Conservation (phyloP, 1,284 basidiomycete species). For the Neolentinus lepideus region DNA sequence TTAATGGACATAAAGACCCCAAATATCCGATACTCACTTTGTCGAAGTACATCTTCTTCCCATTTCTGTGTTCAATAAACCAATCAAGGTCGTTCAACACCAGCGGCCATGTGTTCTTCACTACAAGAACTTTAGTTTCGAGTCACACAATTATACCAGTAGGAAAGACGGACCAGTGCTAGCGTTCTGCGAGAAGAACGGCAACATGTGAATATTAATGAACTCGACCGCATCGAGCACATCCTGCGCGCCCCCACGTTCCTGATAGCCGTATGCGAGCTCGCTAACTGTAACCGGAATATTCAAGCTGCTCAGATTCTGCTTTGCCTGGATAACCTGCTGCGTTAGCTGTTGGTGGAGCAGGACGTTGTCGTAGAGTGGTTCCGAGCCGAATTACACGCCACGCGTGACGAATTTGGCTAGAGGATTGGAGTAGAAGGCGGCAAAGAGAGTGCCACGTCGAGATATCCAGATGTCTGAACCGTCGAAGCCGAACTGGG, state of each 20-base stretch:
- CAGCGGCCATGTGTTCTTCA: constrained; percentile 54
- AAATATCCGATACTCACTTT: constrained; percentile 32
- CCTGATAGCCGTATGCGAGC: constrained; percentile 42
- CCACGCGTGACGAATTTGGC: constrained; percentile 63
- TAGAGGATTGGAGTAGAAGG: constrained; percentile 54
- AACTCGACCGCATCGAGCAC: constrained; percentile 60
- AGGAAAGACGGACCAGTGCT: constrained; percentile 39
- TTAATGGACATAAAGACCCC: constrained; percentile 4
- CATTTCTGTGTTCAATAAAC: constrained; percentile 50
- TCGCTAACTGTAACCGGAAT: constrained; percentile 64
- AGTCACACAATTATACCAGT: neutral
- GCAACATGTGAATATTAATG: constrained; percentile 67
- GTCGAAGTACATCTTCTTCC: constrained; percentile 69
- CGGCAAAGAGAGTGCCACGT: constrained; percentile 45
- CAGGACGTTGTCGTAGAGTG: constrained; percentile 59
- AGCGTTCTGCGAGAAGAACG: constrained; percentile 59
- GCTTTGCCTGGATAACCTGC: constrained; percentile 45
- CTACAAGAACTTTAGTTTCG: constrained; percentile 18
- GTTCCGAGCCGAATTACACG: constrained; percentile 71
- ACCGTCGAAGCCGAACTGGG: constrained; percentile 57
- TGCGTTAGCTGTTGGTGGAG: constrained; percentile 41
- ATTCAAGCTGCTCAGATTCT: constrained; percentile 39
- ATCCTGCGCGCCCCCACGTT: constrained; percentile 41
- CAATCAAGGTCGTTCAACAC: constrained; percentile 52
- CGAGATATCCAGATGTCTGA: constrained; percentile 46